Evolutionary conservation across 2,329 filamentous ascomycete species (phyloP).

Genomic region (Pyrenophora teres): DNA sequence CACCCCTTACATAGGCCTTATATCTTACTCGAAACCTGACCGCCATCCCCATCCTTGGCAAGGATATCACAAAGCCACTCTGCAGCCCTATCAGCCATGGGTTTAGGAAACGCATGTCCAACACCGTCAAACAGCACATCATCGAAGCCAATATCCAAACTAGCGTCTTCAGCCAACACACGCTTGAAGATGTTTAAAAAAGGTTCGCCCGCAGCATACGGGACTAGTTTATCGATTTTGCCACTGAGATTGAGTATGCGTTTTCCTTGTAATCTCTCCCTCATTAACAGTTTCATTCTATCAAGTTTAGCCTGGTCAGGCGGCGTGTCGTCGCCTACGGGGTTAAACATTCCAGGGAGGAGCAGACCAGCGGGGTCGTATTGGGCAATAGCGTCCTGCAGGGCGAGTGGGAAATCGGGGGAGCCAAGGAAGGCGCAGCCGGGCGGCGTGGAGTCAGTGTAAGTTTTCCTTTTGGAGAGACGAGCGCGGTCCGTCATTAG

Average conservation of each 20-base stretch:
- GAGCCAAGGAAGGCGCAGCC: slow-evolving; percentile 74
- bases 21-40: slow-evolving; percentile 30
- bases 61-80: slow-evolving; percentile 61
- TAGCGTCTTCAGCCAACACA: slow-evolving; percentile 58
- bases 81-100: slow-evolving; percentile 70
- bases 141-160: slow-evolving; percentile 60
- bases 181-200: slow-evolving; percentile 67
- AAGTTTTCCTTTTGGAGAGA: slow-evolving; percentile 68
- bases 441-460: slow-evolving; percentile 58
- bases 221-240: slow-evolving; percentile 75
- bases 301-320: slow-evolving; percentile 43
- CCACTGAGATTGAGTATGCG: slow-evolving; percentile 51
- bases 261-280: slow-evolving; percentile 56
- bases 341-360: slow-evolving; percentile 52
- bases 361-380: slow-evolving; percentile 78
- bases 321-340: slow-evolving; percentile 30
- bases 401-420: slow-evolving; percentile 71
- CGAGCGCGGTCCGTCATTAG: slow-evolving; percentile 80
- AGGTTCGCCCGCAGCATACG: slow-evolving; percentile 63
- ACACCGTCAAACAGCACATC: slow-evolving; percentile 71
- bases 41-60: not conserved
- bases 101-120: slow-evolving; percentile 69
- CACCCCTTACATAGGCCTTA: too few species aligned
- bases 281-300: slow-evolving; percentile 28
- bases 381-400: slow-evolving; percentile 66